Conservation (phyloP, 2,329 filamentous ascomycete genomes). For the Seiridium cupressi region DNA sequence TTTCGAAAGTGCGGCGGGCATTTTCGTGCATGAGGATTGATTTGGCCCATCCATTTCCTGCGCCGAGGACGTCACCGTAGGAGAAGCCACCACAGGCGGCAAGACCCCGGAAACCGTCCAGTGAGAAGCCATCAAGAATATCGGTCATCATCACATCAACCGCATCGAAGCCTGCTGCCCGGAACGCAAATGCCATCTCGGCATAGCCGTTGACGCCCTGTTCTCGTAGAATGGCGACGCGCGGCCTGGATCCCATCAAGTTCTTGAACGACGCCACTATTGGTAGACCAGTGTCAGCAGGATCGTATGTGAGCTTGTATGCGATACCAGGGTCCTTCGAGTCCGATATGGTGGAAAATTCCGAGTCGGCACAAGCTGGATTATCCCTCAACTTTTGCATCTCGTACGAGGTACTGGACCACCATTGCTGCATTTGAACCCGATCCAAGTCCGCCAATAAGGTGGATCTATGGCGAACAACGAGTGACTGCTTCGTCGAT, state of each 20-base stretch:
- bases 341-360: slow-evolving; percentile 74
- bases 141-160: slow-evolving; percentile 98
- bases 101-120: slow-evolving; percentile 81
- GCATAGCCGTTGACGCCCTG: slow-evolving; percentile 93
- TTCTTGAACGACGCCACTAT: slow-evolving; percentile 59
- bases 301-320: slow-evolving; percentile 80
- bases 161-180: slow-evolving; percentile 83
- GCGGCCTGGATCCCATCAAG: slow-evolving; percentile 27
- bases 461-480: slow-evolving; percentile 69
- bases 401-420: slow-evolving; percentile 83
- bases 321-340: slow-evolving; percentile 77
- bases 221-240: slow-evolving; percentile 90
- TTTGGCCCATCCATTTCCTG: slow-evolving; percentile 96
- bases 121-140: slow-evolving; percentile 74
- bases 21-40: slow-evolving; percentile 84
- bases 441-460: slow-evolving; percentile 69
- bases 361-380: slow-evolving; percentile 78
- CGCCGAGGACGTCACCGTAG: slow-evolving; percentile 79
- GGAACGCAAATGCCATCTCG: slow-evolving; percentile 98
- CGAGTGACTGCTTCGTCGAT: slow-evolving; percentile 70
- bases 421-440: slow-evolving; percentile 76
- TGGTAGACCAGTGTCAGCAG: slow-evolving; percentile 73
- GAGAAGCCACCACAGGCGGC: slow-evolving; percentile 97
- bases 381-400: slow-evolving; percentile 93
- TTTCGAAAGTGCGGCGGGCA: slow-evolving; percentile 71